Conservation (phyloP, 192 early-diverging fungal species). For the Mortierella claussenii region DNA sequence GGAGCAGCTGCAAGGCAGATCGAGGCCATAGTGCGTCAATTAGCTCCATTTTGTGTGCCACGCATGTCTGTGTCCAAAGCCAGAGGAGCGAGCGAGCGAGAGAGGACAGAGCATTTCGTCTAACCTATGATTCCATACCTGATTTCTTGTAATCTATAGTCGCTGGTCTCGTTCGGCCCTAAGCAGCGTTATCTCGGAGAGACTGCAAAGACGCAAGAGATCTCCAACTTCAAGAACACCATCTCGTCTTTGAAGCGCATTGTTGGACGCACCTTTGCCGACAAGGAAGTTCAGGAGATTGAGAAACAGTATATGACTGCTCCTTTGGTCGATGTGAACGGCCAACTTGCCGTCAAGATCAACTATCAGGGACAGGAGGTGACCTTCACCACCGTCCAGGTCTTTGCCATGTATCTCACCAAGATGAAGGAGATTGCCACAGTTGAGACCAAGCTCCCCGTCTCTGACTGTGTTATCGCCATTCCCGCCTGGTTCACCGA, state of each 20-base stretch:
- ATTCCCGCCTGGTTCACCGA: conserved; percentile 97
- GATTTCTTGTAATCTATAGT: too few species aligned
- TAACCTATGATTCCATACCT: too few species aligned
- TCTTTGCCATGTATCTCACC: conserved; percentile 94
- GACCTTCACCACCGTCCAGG: conserved; percentile 87
- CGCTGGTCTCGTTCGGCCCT: conserved; percentile 92
- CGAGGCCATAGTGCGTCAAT: too few species aligned
- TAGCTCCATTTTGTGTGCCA: too few species aligned
- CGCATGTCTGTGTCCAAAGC: too few species aligned
- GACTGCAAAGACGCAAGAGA: conserved; percentile 94
- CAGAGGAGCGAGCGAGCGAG: too few species aligned
- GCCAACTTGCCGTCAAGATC: conserved; percentile 89
- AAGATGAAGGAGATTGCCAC: conserved; percentile 93
- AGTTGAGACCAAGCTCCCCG: conserved; percentile 82
- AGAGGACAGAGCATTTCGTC: too few species aligned
- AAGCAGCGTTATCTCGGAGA: conserved; percentile 98
- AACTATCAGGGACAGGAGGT: conserved; percentile 82
- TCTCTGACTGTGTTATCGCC: conserved; percentile 95
- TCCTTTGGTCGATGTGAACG: conserved; percentile 81
- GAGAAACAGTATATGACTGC: conserved; percentile 89
- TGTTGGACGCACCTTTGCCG: conserved; percentile 85
- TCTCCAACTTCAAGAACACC: conserved; percentile 99
- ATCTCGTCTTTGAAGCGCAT: conserved; percentile 91
- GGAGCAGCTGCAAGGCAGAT: too few species aligned
- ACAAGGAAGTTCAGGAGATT: conserved; percentile 84